phyloP scores from a whole-genome alignment of 2,329 filamentous ascomycete species.

The Aspergillus neoniger region DNA sequence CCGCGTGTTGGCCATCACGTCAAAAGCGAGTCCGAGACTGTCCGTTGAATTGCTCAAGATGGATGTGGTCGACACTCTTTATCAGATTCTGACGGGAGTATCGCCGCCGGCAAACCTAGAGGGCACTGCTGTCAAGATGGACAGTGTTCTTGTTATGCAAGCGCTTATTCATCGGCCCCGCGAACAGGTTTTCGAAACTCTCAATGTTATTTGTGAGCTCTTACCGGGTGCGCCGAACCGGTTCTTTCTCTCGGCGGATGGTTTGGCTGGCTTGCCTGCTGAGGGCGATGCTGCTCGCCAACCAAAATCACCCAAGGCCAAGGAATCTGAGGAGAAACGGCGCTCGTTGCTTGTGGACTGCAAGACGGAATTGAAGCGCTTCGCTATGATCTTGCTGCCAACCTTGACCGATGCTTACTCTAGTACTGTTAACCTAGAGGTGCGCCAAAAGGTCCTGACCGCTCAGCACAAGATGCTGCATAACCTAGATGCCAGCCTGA shows the following conservation, averaged over 20 bases:
- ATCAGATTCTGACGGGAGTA: conserved; percentile 94
- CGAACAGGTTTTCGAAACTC: conserved; percentile 94
- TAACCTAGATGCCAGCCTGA: conserved; percentile 81
- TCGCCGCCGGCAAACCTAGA: conserved; percentile 78
- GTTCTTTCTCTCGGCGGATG: conserved; percentile 54
- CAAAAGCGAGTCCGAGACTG: conserved; percentile 80
- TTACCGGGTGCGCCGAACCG: conserved; percentile 71
- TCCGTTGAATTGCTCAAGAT: conserved; percentile 92
- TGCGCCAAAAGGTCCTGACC: conserved; percentile 90
- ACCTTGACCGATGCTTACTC: conserved; percentile 96
- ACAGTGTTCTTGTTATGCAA: conserved; percentile 98
- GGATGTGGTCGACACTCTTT: conserved; percentile 95
- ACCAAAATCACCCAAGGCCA: conserved; percentile 39
- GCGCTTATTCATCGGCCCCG: conserved; percentile 91
- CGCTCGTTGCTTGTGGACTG: conserved; percentile 80
- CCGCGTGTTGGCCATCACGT: conserved; percentile 84
- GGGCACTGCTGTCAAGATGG: conserved; percentile 64
- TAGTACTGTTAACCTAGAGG: conserved; percentile 92
- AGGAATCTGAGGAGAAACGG: conserved; percentile 71
- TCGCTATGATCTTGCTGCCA: conserved; percentile 88
- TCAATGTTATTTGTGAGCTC: conserved; percentile 96
- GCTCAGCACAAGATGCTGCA: conserved; percentile 99
- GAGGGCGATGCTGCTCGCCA: conserved; percentile 47
- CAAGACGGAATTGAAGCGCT: conserved; percentile 82
- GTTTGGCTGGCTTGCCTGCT: conserved; percentile 48